Conservation (phyloP, 257 asterid genomes). For the Solanum raphanifolium region DNA sequence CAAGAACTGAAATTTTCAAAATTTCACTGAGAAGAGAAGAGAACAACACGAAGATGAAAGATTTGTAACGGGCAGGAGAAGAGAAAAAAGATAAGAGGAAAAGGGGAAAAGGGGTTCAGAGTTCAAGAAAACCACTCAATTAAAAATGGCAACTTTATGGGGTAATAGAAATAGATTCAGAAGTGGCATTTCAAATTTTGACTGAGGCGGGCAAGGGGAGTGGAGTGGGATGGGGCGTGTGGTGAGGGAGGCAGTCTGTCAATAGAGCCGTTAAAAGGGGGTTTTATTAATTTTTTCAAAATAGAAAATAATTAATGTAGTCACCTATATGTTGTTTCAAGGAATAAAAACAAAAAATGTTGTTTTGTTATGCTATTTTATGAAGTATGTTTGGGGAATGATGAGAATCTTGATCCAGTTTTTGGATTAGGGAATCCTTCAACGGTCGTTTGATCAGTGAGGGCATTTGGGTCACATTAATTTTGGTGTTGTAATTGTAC, state of each 20-base stretch:
- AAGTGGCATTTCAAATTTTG: conserved; percentile 43
- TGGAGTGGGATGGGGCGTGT: conserved; percentile 10
- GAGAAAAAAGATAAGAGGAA: conserved; percentile 13
- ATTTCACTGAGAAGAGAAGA: not conserved
- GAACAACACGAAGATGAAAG: not conserved
- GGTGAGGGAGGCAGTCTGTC: conserved; percentile 6
- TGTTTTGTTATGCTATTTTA: not conserved
- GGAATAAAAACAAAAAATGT: not conserved
- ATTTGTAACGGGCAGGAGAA: conserved; percentile 7
- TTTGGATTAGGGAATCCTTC: conserved; percentile 21
- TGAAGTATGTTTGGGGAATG: not conserved
- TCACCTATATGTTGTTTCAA: conserved; percentile 4
- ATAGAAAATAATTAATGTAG: conserved; percentile 11
- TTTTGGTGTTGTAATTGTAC: not conserved
- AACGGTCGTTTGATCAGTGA: conserved; percentile 16
- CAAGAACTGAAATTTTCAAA: conserved; percentile 3
- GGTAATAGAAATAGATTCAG: conserved; percentile 15
- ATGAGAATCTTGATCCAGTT: conserved; percentile 30
- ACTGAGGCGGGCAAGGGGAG: conserved; percentile 15
- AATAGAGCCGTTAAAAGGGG: conserved; percentile 50
- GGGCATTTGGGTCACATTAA: not conserved
- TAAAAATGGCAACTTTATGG: conserved; percentile 30
- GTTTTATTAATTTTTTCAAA: not conserved
- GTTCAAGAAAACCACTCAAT: conserved; percentile 43
- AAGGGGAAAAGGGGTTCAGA: conserved; percentile 22